These are phyloP conservation scores for Neofusicoccum kwambonambiense DNA, from an alignment of 2,329 filamentous ascomycete genomes.

Conservation along the genomic window DNA sequence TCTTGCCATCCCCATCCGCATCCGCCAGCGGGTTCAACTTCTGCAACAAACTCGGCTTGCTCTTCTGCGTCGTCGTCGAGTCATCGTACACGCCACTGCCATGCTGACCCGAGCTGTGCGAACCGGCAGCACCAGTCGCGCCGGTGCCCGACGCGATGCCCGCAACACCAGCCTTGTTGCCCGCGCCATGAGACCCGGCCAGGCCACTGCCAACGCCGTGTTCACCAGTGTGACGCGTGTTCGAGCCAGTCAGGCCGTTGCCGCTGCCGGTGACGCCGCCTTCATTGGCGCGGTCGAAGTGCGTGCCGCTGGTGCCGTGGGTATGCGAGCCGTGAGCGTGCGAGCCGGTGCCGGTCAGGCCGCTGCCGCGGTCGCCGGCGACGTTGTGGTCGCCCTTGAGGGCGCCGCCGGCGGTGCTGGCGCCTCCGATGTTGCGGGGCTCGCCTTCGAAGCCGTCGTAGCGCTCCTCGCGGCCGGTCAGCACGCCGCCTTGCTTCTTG, in stretches of 20 bases:
- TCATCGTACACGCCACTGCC: neutral
- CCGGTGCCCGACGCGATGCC: too few relatives aligned
- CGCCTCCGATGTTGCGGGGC: constrained; percentile 50
- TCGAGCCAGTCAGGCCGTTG: too few relatives aligned
- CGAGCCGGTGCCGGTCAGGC: constrained; percentile 4
- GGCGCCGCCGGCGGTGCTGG: neutral
- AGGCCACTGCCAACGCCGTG: too few relatives aligned
- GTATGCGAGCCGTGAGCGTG: constrained; percentile 22
- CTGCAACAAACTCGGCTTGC: constrained; percentile 52
- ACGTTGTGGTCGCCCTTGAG: constrained; percentile 16
- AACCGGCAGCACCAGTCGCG: neutral
- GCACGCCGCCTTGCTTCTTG: constrained; percentile 53
- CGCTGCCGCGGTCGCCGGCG: neutral
- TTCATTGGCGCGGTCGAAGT: neutral
- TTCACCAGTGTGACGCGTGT: too few relatives aligned
- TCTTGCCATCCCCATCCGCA: constrained; percentile 56
- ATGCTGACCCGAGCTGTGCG: constrained; percentile 20
- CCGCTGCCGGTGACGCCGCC: neutral
- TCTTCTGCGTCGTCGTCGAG: constrained; percentile 4
- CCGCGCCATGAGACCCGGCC: too few relatives aligned
- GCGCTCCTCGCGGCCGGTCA: constrained; percentile 56
- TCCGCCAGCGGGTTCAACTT: constrained; percentile 57
- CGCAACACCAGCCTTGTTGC: too few relatives aligned
- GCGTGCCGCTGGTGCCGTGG: neutral
- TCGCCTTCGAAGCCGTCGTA: constrained; percentile 63